phyloP scores from a whole-genome alignment of 2,329 filamentous ascomycete species.

The Claviceps arundinis region DNA sequence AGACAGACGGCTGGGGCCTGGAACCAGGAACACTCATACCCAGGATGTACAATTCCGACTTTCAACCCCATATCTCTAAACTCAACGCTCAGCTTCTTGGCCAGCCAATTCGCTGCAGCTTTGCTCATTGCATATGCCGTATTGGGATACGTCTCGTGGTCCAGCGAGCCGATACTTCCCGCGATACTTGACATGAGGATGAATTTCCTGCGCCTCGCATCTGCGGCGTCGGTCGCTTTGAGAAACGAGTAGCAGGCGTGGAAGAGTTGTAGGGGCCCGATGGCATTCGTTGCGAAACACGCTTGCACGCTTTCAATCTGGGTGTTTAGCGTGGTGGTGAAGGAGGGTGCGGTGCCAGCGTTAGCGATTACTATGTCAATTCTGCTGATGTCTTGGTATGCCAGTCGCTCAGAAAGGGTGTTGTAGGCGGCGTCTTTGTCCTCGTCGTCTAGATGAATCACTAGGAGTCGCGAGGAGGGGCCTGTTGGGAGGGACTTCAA shows the following conservation, averaged over 20 bases:
- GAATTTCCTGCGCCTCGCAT: slow-evolving; percentile 5
- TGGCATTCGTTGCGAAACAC: slow-evolving; percentile 12
- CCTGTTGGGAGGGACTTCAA: slow-evolving; percentile 19
- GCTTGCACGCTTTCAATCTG: slow-evolving; percentile 1
- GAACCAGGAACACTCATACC: slow-evolving; percentile 8
- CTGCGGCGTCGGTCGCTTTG: not conserved
- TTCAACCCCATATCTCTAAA: slow-evolving; percentile 18
- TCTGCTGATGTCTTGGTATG: slow-evolving; percentile 17
- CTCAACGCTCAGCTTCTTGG: slow-evolving; percentile 18
- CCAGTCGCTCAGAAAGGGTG: slow-evolving; percentile 10
- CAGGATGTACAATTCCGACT: slow-evolving; percentile 19
- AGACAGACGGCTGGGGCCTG: not conserved
- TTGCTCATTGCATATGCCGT: slow-evolving; percentile 33
- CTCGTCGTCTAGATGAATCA: slow-evolving; percentile 22
- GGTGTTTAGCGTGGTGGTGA: slow-evolving; percentile 2
- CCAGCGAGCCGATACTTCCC: slow-evolving; percentile 8
- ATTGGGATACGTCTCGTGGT: slow-evolving; percentile 15
- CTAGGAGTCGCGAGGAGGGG: slow-evolving; percentile 21
- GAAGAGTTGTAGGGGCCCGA: slow-evolving; percentile 28
- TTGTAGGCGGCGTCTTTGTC: slow-evolving; percentile 17
- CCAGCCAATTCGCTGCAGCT: slow-evolving; percentile 19
- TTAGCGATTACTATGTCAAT: slow-evolving; percentile 42
- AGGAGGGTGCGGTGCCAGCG: slow-evolving; percentile 18
- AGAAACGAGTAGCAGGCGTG: slow-evolving; percentile 30
- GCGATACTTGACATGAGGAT: slow-evolving; percentile 7